Conservation (phyloP, 108 stramenopile species). For the Stephanodiscus minutulus region DNA sequence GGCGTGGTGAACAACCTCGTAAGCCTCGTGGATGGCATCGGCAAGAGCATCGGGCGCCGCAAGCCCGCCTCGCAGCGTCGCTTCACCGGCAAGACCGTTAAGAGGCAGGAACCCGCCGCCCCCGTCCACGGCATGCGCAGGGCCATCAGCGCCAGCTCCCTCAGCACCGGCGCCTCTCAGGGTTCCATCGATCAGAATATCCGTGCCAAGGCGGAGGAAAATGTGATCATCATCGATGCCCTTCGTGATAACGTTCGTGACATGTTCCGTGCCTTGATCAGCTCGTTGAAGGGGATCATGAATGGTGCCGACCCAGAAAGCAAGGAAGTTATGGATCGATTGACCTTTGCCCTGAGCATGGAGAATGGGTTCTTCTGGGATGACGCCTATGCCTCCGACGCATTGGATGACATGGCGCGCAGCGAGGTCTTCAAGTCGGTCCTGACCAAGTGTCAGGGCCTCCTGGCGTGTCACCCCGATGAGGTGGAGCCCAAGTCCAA, state of each 20-base stretch:
- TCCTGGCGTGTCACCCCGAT: constrained; percentile 88
- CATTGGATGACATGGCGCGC: constrained; percentile 82
- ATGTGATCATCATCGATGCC: constrained; percentile 81
- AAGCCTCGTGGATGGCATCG: constrained; percentile 66
- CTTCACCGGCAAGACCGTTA: constrained; percentile 49
- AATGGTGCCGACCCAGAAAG: constrained; percentile 61
- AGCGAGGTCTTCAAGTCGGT: constrained; percentile 76
- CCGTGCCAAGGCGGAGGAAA: constrained; percentile 22
- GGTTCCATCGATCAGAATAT: constrained; percentile 29
- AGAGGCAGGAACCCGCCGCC: constrained; percentile 41
- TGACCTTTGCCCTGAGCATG: constrained; percentile 87
- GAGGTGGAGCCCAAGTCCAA: constrained; percentile 96
- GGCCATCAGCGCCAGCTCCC: constrained; percentile 70
- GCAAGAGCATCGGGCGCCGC: constrained; percentile 75
- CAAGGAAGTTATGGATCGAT: constrained; percentile 76
- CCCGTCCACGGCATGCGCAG: constrained; percentile 55
- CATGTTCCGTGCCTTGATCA: constrained; percentile 76
- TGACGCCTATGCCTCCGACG: constrained; percentile 91
- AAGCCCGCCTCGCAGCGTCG: constrained; percentile 58
- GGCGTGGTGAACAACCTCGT: constrained; percentile 61
- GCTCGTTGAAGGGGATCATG: constrained; percentile 79
- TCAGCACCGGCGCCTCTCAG: constrained; percentile 46
- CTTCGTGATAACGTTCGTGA: constrained; percentile 90
- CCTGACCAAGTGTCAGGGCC: constrained; percentile 89
- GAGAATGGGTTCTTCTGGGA: constrained; percentile 98